Conservation (phyloP, 805 yeast genomes). For the Ogataea polymorpha region DNA sequence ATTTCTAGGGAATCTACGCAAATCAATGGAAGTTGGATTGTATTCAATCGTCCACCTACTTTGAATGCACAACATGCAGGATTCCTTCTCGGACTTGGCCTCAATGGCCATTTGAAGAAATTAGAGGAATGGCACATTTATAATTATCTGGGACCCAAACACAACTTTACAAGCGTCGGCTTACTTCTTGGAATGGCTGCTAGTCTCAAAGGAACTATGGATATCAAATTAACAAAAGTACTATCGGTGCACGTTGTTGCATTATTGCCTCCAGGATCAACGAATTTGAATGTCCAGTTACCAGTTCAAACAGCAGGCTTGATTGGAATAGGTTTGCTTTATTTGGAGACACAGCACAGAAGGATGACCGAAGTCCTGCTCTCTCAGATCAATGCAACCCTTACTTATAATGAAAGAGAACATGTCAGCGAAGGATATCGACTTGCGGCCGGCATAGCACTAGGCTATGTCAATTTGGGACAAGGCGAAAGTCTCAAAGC, state of each 20-base stretch:
- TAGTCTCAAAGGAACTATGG: conserved; percentile 77
- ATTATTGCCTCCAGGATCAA: conserved; percentile 84
- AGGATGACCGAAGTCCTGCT: conserved; percentile 79
- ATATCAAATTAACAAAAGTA: conserved; percentile 83
- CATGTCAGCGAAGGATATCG: conserved; percentile 76
- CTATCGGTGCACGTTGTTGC: conserved; percentile 92
- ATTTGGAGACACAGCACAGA: conserved; percentile 73
- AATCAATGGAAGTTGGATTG: conserved; percentile 87
- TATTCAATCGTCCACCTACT: conserved; percentile 71
- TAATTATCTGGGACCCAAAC: conserved; percentile 88
- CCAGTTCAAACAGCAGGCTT: conserved; percentile 90
- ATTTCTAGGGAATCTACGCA: conserved; percentile 67
- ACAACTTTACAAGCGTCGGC: conserved; percentile 80
- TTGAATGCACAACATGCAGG: conserved; percentile 90
- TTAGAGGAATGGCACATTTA: conserved; percentile 97
- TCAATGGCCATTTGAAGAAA: conserved; percentile 79
- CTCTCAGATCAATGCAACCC: conserved; percentile 60
- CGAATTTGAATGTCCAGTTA: conserved; percentile 77
- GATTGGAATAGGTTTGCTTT: conserved; percentile 84
- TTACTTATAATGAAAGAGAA: conserved; percentile 51
- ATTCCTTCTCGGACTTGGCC: conserved; percentile 84
- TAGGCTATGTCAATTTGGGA: conserved; percentile 83
- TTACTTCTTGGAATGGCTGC: conserved; percentile 90
- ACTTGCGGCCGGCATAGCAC: conserved; percentile 81
- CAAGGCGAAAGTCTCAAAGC: conserved; percentile 56